Base-by-base conservation (phyloP, 2,329 filamentous ascomycete genomes). In the Scytalidium sp. region DNA sequence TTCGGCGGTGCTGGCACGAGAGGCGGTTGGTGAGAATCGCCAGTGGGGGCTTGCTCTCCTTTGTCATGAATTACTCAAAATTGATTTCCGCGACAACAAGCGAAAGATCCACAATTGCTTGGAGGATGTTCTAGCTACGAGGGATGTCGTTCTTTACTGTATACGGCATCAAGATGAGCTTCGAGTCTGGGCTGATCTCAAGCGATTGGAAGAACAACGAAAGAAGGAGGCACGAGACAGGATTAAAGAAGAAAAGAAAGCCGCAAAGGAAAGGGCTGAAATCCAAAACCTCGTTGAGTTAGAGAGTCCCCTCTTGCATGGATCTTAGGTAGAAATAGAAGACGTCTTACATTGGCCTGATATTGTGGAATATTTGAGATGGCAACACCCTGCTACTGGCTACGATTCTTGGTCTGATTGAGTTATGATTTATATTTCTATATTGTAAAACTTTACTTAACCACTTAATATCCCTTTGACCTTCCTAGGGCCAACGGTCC, bases 51-150 rank as follows among this genome's bases (percentile, higher is more conserved):
- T 78, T 41, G 69, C 70, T 49, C 56, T 29, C 1, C 59, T 75
- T 15, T 60, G 64, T 20, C 52, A 56, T 15, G 64, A 66, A 3
- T 56, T 75, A 6, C 54, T 75, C 3, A 56, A 59, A 2, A 54
- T 69, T 10, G 50, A 53, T 1, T 70, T 78, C 15, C 71, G 70
- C 49, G 51, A 67, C 21, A 55, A 47, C 19, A 55, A 60, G 2
- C 57, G 52, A 9, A 58, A 56, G 2, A 72, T 75, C 1, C 76
- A 79, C 45, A 70, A 75, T 58, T 70, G 70, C 43, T 54, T 80
- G 4, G 74, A 79, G 56, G 74, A 79, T 61, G 71, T 75, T 0
- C 67, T 75, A 27, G 76, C 77, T 1, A 66, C 71, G 1, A 68
- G 77, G 7, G 75, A 80, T 56, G 56, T 80, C 43, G 66, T 71